Conservation (phyloP, 2,329 filamentous ascomycete genomes). For the Coccinonectria pachysandricola region DNA sequence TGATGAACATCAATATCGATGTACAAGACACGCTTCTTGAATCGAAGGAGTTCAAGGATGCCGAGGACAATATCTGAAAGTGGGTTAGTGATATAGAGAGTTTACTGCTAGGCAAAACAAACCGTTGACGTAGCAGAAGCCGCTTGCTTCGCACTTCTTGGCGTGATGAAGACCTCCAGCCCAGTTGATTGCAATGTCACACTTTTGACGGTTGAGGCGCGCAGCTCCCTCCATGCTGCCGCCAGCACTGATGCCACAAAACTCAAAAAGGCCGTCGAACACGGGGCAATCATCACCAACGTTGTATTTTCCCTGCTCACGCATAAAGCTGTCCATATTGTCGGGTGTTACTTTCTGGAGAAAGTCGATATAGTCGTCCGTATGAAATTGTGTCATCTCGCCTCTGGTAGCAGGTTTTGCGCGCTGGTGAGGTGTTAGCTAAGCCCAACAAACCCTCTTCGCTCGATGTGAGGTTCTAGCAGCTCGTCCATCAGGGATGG, state of each 20-base stretch:
- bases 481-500: no score
- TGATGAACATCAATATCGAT: slow-evolving; percentile 95
- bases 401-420: slow-evolving; percentile 79
- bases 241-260: slow-evolving; percentile 88
- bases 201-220: slow-evolving; percentile 80
- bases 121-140: slow-evolving; percentile 98
- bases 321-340: slow-evolving; percentile 90
- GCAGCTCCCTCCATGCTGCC: slow-evolving; percentile 90
- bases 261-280: slow-evolving; percentile 95
- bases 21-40: slow-evolving; percentile 92
- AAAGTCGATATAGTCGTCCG: slow-evolving; percentile 91
- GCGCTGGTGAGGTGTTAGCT: slow-evolving; percentile 42
- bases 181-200: slow-evolving; percentile 97
- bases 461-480: no score
- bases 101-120: slow-evolving; percentile 25
- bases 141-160: slow-evolving; percentile 91
- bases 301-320: slow-evolving; percentile 89
- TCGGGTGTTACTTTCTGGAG: slow-evolving; percentile 91
- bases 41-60: slow-evolving; percentile 81
- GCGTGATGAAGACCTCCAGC: slow-evolving; percentile 94
- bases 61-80: slow-evolving; percentile 81
- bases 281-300: slow-evolving; percentile 96
- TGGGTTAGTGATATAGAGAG: slow-evolving; percentile 5
- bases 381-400: slow-evolving; percentile 91
- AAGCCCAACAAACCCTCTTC: no score